phyloP scores from a whole-genome alignment of 495 filamentous ascomycete genomes.

The Parathielavia appendiculata region DNA sequence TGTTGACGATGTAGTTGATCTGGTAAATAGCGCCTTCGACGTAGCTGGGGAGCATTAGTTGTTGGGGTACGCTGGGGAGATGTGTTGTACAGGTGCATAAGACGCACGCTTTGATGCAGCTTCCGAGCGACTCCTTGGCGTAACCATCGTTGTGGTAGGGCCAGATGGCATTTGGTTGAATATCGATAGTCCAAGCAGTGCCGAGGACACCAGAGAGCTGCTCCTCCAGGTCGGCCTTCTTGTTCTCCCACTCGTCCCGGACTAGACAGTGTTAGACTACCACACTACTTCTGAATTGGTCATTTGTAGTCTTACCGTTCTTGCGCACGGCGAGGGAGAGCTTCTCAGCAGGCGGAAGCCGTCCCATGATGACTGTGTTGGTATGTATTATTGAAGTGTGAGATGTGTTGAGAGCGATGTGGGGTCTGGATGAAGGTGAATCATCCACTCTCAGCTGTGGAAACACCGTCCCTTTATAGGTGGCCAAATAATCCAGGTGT shows the following conservation, averaged over 20 bases:
- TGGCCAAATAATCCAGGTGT: background rate
- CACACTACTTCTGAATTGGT: background rate
- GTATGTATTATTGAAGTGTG: background rate
- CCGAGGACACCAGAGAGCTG: slow-evolving; percentile 42
- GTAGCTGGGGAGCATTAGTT: slow-evolving; percentile 34
- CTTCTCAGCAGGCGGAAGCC: slow-evolving; percentile 44
- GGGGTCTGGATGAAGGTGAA: background rate
- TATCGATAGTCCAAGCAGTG: slow-evolving; percentile 44
- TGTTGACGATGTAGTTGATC: slow-evolving; percentile 35
- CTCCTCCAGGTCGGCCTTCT: slow-evolving; percentile 40
- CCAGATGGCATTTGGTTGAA: slow-evolving; percentile 44
- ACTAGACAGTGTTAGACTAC: slow-evolving; percentile 31
- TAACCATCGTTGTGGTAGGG: slow-evolving; percentile 47
- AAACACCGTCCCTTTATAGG: slow-evolving; percentile 3
- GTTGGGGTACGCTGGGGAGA: background rate
- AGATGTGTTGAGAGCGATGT: background rate
- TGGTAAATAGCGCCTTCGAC: slow-evolving; percentile 38
- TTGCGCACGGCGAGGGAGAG: slow-evolving; percentile 51
- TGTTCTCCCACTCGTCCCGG: slow-evolving; percentile 49
- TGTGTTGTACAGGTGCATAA: no score
- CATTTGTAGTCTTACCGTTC: slow-evolving; percentile 37
- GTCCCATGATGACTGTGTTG: slow-evolving; percentile 30
- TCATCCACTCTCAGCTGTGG: background rate
- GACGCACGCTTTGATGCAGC: slow-evolving; percentile 41
- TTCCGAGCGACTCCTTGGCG: slow-evolving; percentile 42